phyloP scores from a whole-genome alignment of 805 yeast species.

The Millerozyma miso region DNA sequence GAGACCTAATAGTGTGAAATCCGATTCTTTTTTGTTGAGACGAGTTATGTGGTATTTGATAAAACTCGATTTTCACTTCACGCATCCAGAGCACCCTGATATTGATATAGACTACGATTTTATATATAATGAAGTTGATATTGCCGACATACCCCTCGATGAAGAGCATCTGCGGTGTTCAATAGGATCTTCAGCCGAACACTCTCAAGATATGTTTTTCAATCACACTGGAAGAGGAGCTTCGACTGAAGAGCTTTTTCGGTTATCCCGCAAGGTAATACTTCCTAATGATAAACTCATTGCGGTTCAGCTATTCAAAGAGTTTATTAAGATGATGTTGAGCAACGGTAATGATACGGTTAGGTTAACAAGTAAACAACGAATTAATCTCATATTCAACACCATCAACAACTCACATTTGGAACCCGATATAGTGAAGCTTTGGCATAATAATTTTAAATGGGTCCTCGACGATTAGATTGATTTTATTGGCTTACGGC shows the following conservation, averaged over 20 bases:
- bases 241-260: not conserved
- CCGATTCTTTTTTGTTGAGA: conserved; percentile 26
- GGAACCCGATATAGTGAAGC: conserved; percentile 12
- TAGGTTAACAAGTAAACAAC: conserved; percentile 7
- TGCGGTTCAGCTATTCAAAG: conserved; percentile 18
- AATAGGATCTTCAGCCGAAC: not conserved
- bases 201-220: not conserved
- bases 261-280: conserved; percentile 4
- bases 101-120: conserved; percentile 12
- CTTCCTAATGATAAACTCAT: conserved; percentile 19
- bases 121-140: conserved; percentile 6
- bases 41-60: conserved; percentile 28
- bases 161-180: not conserved
- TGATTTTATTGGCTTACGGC: not conserved
- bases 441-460: conserved; percentile 16
- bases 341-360: conserved; percentile 8
- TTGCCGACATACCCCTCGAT: not conserved
- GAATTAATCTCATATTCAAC: conserved; percentile 13
- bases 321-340: conserved; percentile 14
- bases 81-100: conserved; percentile 6
- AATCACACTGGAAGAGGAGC: not conserved
- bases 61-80: conserved; percentile 15
- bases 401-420: conserved; percentile 17
- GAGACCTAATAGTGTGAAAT: conserved; percentile 3
- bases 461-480: conserved; percentile 9